Base-by-base conservation (phyloP, 225 moss, liverwort and hornwort genomes). In the Pleurozium schreberi region DNA sequence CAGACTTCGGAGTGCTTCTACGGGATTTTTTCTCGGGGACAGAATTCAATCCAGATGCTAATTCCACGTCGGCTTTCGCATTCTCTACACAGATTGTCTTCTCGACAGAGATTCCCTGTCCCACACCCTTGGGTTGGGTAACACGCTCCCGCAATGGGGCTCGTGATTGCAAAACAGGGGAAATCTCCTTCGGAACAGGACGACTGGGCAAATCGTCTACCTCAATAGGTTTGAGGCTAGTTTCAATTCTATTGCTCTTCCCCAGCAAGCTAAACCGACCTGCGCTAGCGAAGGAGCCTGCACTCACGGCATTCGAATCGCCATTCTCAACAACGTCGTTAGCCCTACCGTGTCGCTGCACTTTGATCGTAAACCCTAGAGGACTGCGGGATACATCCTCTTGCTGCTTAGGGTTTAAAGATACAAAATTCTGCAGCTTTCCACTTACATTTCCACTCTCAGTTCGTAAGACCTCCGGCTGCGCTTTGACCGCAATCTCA, bases 281-380 rank as follows among this genome's bases (percentile, higher is more conserved):
- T 34, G 90, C 67, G 76, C 91, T 91, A 47, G 92, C 90, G 52
- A 95, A 95, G 62, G 89, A 93, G 30, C 95, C 84, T 50, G 93
- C 95, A 87, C 90, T 90, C 33, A 90, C 92, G 28, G 92, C 88
- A 49, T 88, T 83, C 45, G 79, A 84, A 38, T 67, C 88, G 34
- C 28, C 75, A 33, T 82, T 59, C 66, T 81, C 87, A 4, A n/a
- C n/a, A 31, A 25, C 64, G 40, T 91, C 92, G 60, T 60, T 92
- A 50, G 60, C 27, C 52, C 93, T 89, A 53, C 95, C 95, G 62
- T 92, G 91, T 67, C 95, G 91, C 78, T 93, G 92, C 89, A 93
- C 50, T 84, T 90, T 95, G 59, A 95, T 93, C 33, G 93, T 92
- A 52, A 95, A 91, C 23, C 91, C 93, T 18, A 92, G 40, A 67